Evolutionary conservation across 805 yeast species (phyloP), one percentile per base, ranked within the genome.

Genomic region (Osmozyma mogii): DNA sequence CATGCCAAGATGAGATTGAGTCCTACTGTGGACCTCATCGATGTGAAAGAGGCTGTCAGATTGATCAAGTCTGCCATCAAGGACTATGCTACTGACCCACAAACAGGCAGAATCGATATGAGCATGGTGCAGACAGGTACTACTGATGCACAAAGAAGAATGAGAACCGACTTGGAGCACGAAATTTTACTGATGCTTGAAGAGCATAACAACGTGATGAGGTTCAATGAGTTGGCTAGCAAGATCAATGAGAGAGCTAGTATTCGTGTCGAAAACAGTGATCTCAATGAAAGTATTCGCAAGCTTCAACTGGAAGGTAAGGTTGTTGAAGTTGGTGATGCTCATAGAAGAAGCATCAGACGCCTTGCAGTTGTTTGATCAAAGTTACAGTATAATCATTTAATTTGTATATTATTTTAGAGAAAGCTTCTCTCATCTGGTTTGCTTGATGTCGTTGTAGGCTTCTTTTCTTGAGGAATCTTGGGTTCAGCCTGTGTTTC

Each of bases 1-100:
- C 97, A 92, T 53, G 98, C 99, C 2, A 88, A 87, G 58, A 84
- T 92, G 95, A 75, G 95, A 45, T 65, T 92, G 17, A 71, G 89
- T 1, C 58, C 66, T 1, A 51, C 45, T 1, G 99, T 92, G 4
- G 80, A 78, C 31, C 64, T 82, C 15, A 68, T 66, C 17, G 99
- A 92, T 54, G 98, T 92, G 5, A 68, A 70, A 36, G 99, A 92
- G 53, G 95, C 97, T 0, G 96, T 88, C 3, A 72, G 99, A 42
- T 66, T 92, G 42, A 92, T 89, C 51, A 78, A 82, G 45, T 74
- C 94, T 3, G 99, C 99, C 9, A 84, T 92, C 41, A 92, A 92
- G 54, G 97, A 92, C 41, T 92, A 92, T 53, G 99, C 99, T 10
- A 92, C 96, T 3, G 99, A 92, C 60, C 98, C 98, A 15, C 65